Base-by-base conservation (phyloP, 495 filamentous ascomycete species). In the Copromyces sp. region DNA sequence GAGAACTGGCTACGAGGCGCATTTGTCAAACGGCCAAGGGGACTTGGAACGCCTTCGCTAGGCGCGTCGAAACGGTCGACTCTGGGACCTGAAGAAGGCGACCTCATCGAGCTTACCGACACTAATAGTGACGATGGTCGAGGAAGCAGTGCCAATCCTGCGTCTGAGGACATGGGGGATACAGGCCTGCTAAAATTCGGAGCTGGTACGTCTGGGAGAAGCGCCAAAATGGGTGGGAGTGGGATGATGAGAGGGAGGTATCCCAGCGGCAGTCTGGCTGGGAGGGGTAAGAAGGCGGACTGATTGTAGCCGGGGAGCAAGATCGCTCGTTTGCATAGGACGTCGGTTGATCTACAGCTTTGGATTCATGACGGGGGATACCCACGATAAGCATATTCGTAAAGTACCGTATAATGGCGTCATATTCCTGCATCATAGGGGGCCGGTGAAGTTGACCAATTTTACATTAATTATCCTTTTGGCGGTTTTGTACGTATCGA, bases 1-100 rank as follows among this genome's bases (percentile, higher is more conserved):
- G 95, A 98, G 80, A 89, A 90, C 8, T 99, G 95, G 93, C 86
- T 98, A 74, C 85, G 94, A 59, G 93, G 91, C 74, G 87, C 95
- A 71, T 92, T 91, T 44, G 87, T 86, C 3, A 88, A 88, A 75
- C 85, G 84, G 14, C 53, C 53, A 65, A 16, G 45, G 11, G 72
- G 72, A 2, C 83, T 86, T 3, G 82, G 83, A 32, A 87, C 86
- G 40, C 83, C 87, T 1, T 77, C 83, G 5, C 70, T 87, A 16
- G 80, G 83, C 8, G 82, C 83, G 5, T 81, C 78, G 38, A 79
- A 78, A 70, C 75, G 73, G 71, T 74, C 68, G 68, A 74, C 70
- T 73, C 81, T 65, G 16, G 40, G 29, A 6, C 79, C 78, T 14
- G 82, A 81, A 11, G 77, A 80, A 9, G 89, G 89, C 0, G 95